A percentile compares a stretch with the other conserved stretches of the same genome.
Evolutionary conservation across 2,329 filamentous ascomycete genomes (phyloP).

Genomic region (Macroventuria anomochaeta): DNA sequence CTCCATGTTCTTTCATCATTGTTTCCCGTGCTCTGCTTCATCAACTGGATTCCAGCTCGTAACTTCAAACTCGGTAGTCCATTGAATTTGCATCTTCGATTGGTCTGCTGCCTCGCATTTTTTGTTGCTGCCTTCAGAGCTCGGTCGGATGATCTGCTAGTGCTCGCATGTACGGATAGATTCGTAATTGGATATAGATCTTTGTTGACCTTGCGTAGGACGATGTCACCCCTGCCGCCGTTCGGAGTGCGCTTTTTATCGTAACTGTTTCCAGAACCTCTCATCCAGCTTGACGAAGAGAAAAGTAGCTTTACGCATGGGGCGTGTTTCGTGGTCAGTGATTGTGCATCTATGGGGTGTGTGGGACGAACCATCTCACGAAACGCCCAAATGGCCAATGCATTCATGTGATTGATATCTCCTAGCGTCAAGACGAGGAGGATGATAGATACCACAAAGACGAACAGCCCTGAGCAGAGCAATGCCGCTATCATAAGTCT

Average conservation of each 20-base stretch:
- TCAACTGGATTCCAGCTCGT: background rate
- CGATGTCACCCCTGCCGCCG: background rate
- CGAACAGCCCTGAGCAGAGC: background rate
- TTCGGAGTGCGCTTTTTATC: background rate
- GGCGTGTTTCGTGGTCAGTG: background rate
- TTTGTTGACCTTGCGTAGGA: background rate
- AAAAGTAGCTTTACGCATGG: background rate
- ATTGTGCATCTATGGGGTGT: background rate
- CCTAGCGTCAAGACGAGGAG: background rate
- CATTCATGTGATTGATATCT: background rate
- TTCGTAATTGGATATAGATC: background rate
- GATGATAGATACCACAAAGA: background rate
- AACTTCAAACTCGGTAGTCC: background rate
- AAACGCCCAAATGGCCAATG: background rate
- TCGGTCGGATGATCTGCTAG: background rate
- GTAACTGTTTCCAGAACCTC: background rate
- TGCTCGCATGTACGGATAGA: background rate
- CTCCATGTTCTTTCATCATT: too few species aligned
- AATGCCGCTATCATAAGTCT: background rate
- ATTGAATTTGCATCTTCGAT: background rate
- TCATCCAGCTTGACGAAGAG: background rate
- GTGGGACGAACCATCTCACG: background rate
- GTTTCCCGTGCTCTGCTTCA: background rate
- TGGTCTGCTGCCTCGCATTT: background rate
- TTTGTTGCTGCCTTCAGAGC: background rate